These are phyloP conservation scores for Acer yangbiense DNA, from an alignment of 345 rosid genomes.

Conservation along the genomic window DNA sequence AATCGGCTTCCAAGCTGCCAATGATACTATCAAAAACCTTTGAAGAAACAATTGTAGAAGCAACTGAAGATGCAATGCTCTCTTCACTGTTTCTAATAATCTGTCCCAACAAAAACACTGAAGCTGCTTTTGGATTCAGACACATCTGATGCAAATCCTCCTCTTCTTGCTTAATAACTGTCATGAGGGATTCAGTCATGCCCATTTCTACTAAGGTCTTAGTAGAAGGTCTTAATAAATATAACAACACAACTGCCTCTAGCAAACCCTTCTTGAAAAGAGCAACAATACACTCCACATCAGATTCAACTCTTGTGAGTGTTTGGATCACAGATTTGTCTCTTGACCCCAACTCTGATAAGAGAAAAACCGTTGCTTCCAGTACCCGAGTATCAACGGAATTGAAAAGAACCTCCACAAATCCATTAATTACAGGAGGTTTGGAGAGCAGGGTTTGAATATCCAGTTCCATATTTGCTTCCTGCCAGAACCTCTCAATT, in stretches of 20 bases:
- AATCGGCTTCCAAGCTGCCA: conserved; percentile 55
- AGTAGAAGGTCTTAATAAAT: conserved; percentile 50
- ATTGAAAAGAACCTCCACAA: conserved; percentile 73
- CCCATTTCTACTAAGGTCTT: conserved; percentile 51
- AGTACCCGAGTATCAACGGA: conserved; percentile 52
- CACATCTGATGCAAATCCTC: conserved; percentile 48
- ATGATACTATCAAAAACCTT: conserved; percentile 40
- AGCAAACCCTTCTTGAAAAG: conserved; percentile 63
- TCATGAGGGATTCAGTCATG: conserved; percentile 49
- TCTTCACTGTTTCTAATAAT: conserved; percentile 45
- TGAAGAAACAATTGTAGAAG: conserved; percentile 38
- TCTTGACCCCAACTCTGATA: conserved; percentile 72
- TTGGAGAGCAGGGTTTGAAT: conserved; percentile 52
- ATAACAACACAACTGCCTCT: conserved; percentile 64
- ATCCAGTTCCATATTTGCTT: conserved; percentile 38
- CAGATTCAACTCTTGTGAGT: conserved; percentile 65
- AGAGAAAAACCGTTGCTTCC: conserved; percentile 54
- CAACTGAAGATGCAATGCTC: conserved; percentile 37
- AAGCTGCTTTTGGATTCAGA: conserved; percentile 58
- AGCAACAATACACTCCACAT: conserved; percentile 58
- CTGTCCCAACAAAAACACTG: conserved; percentile 50
- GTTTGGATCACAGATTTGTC: conserved; percentile 61
- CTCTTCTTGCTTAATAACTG: conserved; percentile 37
- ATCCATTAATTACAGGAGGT: conserved; percentile 61
- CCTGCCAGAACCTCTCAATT: conserved; percentile 62